Base-by-base conservation (phyloP, 345 rosid species). In the Euphorbia lathyris region DNA sequence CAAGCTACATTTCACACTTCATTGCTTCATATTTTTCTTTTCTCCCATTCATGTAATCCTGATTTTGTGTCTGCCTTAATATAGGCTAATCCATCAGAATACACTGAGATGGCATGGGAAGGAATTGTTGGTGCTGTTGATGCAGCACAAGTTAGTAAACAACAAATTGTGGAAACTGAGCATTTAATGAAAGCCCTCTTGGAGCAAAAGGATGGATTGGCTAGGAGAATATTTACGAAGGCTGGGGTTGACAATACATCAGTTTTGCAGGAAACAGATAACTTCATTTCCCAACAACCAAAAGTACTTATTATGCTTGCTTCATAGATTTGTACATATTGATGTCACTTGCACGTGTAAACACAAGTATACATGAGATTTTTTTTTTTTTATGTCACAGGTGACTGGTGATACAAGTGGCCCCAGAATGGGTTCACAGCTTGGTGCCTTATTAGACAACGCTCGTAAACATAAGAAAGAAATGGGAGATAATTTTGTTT, bases 181-280 rank as follows among this genome's bases (percentile, higher is more conserved):
- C 97, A 94, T 80, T 81, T 94, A 63, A 90, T 92, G 98, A 92
- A 94, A 87, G 87, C 97, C 65, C 87, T 94, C 20, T 74, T 94
- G 72, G 97, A 94, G 87, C 97, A 86, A 58, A 94, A 83, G 73
- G 97, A 90, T 81, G 97, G 97, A 22, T 71, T 92, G 66, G 97
- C 96, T 7, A 65, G 97, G 80, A 84, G 88, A 66, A 81, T 94
- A 34, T 87, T 92, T 64, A 78, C 97, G 3, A 94, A 94, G 72
- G 92, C 87, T 0, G 92, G 92, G 50, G 72, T 85, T 12, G 97
- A 92, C 43, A 87, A 94, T 73, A 74, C 88, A 17, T 84, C 87
- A 0, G 87, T 87, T 67, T 74, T 92, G 74, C 97, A 94, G 69
- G 85, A 88, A 48, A 87, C 88, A 0, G 81, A 89, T 27, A 77